Evolutionary conservation across 164 flowering plant genomes (phyloP).

Genomic region (Echeveria elegans): DNA sequence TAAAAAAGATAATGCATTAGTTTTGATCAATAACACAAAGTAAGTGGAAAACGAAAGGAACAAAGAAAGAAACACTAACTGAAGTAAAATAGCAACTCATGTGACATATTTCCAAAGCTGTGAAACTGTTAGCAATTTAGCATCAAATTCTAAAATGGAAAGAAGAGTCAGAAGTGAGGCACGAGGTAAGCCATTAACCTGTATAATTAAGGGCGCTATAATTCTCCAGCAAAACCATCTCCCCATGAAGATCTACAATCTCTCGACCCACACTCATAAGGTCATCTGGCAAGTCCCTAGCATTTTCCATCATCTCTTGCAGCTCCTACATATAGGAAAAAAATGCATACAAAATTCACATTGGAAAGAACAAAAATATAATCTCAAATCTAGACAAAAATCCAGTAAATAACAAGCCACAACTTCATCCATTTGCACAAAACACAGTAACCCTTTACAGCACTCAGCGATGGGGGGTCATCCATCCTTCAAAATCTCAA

Average conservation of each 20-base stretch:
- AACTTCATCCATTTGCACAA: neutral
- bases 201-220: constrained; percentile 61
- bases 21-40: neutral
- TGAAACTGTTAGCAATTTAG: neutral
- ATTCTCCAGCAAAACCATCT: constrained; percentile 60
- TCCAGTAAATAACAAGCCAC: neutral
- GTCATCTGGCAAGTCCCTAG: constrained; percentile 33
- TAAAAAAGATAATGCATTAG: neutral
- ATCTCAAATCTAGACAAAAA: neutral
- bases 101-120: neutral
- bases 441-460: neutral
- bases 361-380: neutral
- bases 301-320: constrained; percentile 34
- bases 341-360: neutral
- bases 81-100: neutral
- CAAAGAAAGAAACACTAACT: neutral
- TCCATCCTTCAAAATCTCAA: neutral
- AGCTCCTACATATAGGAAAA: constrained; percentile 29
- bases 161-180: neutral
- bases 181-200: constrained; percentile 22
- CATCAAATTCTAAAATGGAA: neutral
- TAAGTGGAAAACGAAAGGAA: neutral
- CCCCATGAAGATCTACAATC: constrained; percentile 58
- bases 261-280: constrained; percentile 35
- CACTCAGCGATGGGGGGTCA: no score